These are phyloP conservation scores for Ceratocystis variospora DNA, from an alignment of 2,329 filamentous ascomycete genomes.

Conservation along the genomic window DNA sequence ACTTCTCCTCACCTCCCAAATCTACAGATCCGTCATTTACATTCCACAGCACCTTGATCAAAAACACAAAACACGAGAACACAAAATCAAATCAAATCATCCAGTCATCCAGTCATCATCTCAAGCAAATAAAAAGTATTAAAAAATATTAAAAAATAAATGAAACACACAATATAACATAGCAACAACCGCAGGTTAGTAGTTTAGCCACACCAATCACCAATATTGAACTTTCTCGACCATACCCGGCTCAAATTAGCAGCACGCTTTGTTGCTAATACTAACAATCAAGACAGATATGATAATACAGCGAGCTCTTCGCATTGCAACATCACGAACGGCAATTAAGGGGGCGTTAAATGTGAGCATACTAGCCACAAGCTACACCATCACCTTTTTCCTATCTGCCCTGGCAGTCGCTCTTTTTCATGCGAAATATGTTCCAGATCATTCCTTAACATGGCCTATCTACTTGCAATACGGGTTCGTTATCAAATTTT, in stretches of 20 bases:
- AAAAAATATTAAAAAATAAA: no score
- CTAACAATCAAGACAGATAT: background rate
- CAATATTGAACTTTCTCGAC: no score
- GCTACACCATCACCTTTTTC: slow-evolving; percentile 32
- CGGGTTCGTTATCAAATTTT: slow-evolving; percentile 32
- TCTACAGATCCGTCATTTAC: background rate
- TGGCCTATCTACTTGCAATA: slow-evolving; percentile 45
- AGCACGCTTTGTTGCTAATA: background rate
- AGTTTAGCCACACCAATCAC: no score
- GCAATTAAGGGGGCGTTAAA: slow-evolving; percentile 39
- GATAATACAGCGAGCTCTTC: slow-evolving; percentile 2
- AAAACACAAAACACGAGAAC: no score
- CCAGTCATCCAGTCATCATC: no score
- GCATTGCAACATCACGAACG: slow-evolving; percentile 33
- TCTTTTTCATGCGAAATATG: slow-evolving; percentile 42
- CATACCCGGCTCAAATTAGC: no score
- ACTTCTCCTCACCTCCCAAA: background rate
- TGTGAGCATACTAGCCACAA: slow-evolving; percentile 31
- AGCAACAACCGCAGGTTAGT: no score
- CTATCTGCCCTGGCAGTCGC: slow-evolving; percentile 37
- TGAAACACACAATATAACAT: no score
- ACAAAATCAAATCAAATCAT: background rate
- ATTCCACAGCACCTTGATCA: background rate
- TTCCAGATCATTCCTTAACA: slow-evolving; percentile 41
- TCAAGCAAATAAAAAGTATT: no score